These are phyloP conservation scores for Microdochium nivale DNA, from an alignment of 2,329 filamentous ascomycete genomes.

Conservation along the genomic window DNA sequence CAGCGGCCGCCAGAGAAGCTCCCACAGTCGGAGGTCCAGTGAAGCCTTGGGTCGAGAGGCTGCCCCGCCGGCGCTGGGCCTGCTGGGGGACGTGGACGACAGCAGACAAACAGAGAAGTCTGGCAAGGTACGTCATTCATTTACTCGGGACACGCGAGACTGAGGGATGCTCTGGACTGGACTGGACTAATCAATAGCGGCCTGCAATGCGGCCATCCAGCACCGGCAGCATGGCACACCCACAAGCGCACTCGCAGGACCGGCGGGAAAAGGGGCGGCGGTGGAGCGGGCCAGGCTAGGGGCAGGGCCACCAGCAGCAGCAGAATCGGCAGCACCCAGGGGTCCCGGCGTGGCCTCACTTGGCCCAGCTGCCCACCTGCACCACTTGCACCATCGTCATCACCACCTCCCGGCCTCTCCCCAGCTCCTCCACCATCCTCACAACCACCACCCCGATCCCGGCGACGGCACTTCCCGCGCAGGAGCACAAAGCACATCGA, in stretches of 20 bases:
- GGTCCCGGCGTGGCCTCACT: background rate
- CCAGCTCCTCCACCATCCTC: background rate
- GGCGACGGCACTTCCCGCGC: background rate
- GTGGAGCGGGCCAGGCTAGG: background rate
- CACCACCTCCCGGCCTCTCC: background rate
- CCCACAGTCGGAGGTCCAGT: no score
- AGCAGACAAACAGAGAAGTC: no score
- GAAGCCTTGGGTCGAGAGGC: no score
- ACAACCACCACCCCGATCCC: background rate
- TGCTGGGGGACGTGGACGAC: no score
- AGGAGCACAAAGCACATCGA: background rate
- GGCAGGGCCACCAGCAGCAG: background rate
- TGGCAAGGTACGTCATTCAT: no score
- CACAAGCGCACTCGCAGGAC: background rate
- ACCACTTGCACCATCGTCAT: background rate
- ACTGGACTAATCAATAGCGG: no score
- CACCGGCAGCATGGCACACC: background rate
- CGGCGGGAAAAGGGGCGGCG: background rate
- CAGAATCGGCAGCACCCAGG: background rate
- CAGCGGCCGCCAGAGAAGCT: no score
- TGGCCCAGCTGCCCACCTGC: background rate
- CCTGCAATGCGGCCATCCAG: no score
- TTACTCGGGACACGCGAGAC: no score
- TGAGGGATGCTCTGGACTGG: no score
- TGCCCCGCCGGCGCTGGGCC: no score